Evolutionary conservation across 2,329 filamentous ascomycete species (phyloP).

Genomic region (Aspergillus floridensis): DNA sequence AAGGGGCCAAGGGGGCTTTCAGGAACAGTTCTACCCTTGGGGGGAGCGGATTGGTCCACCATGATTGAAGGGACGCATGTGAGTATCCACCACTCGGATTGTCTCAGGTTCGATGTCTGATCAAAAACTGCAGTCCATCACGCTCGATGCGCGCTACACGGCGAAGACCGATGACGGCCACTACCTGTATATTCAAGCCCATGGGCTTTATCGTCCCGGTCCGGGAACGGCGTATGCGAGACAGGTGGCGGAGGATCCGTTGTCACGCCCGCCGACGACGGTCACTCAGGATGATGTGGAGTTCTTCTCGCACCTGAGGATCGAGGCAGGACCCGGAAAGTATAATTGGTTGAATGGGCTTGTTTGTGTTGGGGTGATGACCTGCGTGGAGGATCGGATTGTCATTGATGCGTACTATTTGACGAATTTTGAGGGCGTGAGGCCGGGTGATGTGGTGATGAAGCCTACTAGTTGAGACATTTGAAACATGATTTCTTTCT

Average conservation of each 20-base stretch:
- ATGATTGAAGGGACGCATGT: constrained; percentile 26
- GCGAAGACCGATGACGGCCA: constrained; percentile 21
- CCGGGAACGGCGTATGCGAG: constrained; percentile 24
- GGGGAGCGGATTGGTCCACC: constrained; percentile 25
- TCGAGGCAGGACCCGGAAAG: constrained; percentile 21
- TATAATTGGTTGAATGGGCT: constrained; percentile 29
- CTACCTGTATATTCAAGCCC: constrained; percentile 25
- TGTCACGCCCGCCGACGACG: constrained; percentile 12
- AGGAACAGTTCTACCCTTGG: constrained; percentile 20
- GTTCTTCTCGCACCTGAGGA: constrained; percentile 26
- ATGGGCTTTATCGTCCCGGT: constrained; percentile 25
- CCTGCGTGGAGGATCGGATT: constrained; percentile 21
- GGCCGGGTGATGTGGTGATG: constrained; percentile 22
- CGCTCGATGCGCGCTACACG: constrained; percentile 24
- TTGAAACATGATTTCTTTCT: too few species aligned
- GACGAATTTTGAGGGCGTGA: constrained; percentile 21
- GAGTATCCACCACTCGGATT: not conserved
- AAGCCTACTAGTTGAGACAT: not conserved
- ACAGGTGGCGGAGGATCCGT: constrained; percentile 17
- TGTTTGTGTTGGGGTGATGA: constrained; percentile 25
- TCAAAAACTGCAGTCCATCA: constrained; percentile 21
- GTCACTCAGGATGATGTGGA: constrained; percentile 25
- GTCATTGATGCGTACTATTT: constrained; percentile 26
- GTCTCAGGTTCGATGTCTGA: constrained; percentile 9
- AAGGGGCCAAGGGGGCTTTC: constrained; percentile 23